Base-by-base conservation (phyloP, 257 asterid species). In the Primulina huaijiensis region DNA sequence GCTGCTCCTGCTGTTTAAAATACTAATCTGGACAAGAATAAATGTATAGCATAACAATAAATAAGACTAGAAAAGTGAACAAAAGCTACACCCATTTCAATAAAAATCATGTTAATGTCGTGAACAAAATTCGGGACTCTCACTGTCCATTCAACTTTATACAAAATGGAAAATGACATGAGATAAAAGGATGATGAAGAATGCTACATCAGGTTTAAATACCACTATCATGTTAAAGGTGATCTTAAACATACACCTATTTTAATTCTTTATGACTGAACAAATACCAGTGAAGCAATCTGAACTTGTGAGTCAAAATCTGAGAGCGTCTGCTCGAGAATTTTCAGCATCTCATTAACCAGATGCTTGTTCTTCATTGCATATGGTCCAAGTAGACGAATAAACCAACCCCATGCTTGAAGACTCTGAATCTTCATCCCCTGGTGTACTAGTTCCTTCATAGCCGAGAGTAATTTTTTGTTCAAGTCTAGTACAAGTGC, bases 351-450 rank as follows among this genome's bases (percentile, higher is more conserved):
- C 70, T 87, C 89, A 82, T 90, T 90, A 59, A 88, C 79, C 75
- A 88, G 65, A 65, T 72, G 79, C 82, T 88, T 90, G 65, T 79
- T 60, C 73, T 85, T 88, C 75, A 78, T 71, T 66, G 78, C 81
- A 77, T 70, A 76, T 64, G 89, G 83, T 77, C 92, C 96, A 34
- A 90, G 90, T 72, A 90, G 79, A 79, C 85, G 84, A 75, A 88
- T 74, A 75, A 83, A 84, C 96, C 96, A 90, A 75, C 88, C 79
- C 97, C 96, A 90, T 69, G 90, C 96, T 87, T 82, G 90, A 65
- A 90, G 73, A 76, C 88, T 67, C 76, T 81, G 92, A 76, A 85
- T 82, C 83, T 84, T 87, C 92, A 85, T 77, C 64, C 97, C 96
- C 69, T 72, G 76, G 69, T 75, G 87, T 77, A 82, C 56, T 72